phyloP scores from a whole-genome alignment of 2,329 filamentous ascomycete species.

The Fusarium cicatricum region DNA sequence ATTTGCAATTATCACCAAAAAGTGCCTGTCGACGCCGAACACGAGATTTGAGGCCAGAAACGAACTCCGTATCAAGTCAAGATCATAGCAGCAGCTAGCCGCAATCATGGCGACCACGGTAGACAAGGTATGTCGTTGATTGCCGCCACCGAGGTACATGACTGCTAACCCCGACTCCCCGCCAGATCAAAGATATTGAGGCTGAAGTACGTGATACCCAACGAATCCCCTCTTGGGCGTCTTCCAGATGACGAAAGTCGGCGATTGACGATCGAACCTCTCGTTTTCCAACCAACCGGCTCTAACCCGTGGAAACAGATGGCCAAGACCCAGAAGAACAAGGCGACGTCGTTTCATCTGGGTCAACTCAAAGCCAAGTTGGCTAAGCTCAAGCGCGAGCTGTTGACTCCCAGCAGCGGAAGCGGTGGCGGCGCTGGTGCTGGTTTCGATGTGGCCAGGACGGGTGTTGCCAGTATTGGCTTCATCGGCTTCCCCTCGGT shows the following conservation, averaged over 20 bases:
- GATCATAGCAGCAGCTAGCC: constrained; percentile 25
- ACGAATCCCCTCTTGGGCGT: constrained; percentile 12
- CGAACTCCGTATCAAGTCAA: constrained; percentile 14
- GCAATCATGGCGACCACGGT: constrained; percentile 92
- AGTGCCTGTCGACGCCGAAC: constrained; percentile 27
- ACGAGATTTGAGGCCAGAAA: constrained; percentile 30
- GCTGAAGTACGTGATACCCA: constrained; percentile 72
- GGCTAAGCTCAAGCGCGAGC: constrained; percentile 95
- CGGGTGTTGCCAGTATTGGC: constrained; percentile 94
- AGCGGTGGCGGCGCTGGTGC: constrained; percentile 80
- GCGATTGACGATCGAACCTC: constrained; percentile 3
- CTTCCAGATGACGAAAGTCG: constrained; percentile 13
- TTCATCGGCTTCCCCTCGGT: constrained; percentile 99
- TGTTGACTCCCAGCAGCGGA: constrained; percentile 84
- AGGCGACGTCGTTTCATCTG: constrained; percentile 91
- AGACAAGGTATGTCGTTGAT: constrained; percentile 76
- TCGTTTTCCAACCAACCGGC: constrained; percentile 6
- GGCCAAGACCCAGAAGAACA: constrained; percentile 97
- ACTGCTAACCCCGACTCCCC: constrained; percentile 46
- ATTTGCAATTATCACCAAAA: constrained; percentile 40
- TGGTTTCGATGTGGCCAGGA: constrained; percentile 97
- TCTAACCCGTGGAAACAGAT: constrained; percentile 64
- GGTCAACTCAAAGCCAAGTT: constrained; percentile 98
- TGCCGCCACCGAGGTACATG: constrained; percentile 2
- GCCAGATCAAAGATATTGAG: constrained; percentile 95